phyloP scores from a whole-genome alignment of 768 basidiomycete species.

The Tulasnella sp. region DNA sequence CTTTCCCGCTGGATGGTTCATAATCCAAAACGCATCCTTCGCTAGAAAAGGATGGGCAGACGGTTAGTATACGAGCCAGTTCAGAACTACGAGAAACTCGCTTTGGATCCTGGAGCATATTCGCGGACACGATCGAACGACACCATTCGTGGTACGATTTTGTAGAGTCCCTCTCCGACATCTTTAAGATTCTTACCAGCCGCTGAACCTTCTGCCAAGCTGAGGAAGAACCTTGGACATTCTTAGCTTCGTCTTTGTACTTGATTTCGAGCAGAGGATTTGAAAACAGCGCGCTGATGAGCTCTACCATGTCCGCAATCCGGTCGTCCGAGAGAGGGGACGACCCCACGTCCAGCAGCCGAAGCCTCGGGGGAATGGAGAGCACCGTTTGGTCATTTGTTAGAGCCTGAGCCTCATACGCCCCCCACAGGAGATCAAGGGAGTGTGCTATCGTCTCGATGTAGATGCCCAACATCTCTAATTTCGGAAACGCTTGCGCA shows the following conservation, averaged over 20 bases:
- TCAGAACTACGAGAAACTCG: neutral
- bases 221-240: neutral
- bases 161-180: neutral
- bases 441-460: neutral
- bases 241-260: neutral
- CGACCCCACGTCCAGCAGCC: neutral
- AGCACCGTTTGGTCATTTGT: too few relatives aligned
- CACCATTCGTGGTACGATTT: neutral
- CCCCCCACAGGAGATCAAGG: neutral
- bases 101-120: neutral
- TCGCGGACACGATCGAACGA: neutral
- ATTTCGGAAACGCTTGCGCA: neutral
- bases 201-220: neutral
- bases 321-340: neutral
- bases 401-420: neutral
- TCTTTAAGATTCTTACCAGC: neutral
- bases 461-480: neutral
- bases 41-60: too few relatives aligned
- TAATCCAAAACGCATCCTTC: too few relatives aligned
- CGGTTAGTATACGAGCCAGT: too few relatives aligned
- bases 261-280: neutral
- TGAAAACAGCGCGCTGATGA: neutral
- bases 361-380: neutral
- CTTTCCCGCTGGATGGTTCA: too few relatives aligned
- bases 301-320: neutral